A percentile compares a stretch with the other conserved stretches of the same genome.
Conservation (phyloP, 2,329 filamentous ascomycete genomes). For the Taxawa tesnikishii region DNA sequence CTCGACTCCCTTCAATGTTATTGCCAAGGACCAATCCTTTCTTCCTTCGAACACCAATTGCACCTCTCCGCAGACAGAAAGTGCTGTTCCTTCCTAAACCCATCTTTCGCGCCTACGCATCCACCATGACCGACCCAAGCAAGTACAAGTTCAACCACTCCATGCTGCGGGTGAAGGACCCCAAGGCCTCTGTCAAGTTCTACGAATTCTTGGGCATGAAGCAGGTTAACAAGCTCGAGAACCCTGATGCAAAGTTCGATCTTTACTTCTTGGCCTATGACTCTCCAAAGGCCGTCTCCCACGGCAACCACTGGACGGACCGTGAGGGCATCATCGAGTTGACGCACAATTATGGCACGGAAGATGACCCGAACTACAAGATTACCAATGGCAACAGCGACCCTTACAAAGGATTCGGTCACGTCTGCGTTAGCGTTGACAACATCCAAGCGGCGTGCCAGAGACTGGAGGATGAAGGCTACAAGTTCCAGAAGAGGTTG, state of each 20-base stretch:
- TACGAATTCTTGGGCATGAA: slow-evolving; percentile 89
- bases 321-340: slow-evolving; percentile 73
- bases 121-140: slow-evolving; percentile 42
- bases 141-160: slow-evolving; percentile 55
- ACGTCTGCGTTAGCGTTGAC: slow-evolving; percentile 61
- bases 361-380: slow-evolving; percentile 68
- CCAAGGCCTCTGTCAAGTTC: slow-evolving; percentile 71
- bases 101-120: slow-evolving; percentile 5
- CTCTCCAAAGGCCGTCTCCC: slow-evolving; percentile 58
- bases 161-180: slow-evolving; percentile 69
- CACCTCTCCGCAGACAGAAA: background rate
- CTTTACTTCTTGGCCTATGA: slow-evolving; percentile 94
- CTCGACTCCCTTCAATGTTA: background rate
- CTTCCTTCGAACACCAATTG: background rate
- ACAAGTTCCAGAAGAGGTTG: slow-evolving; percentile 91
- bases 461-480: slow-evolving; percentile 79
- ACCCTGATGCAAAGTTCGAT: slow-evolving; percentile 83
- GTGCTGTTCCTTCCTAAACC: background rate
- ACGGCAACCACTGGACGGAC: slow-evolving; percentile 63
- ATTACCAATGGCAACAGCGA: slow-evolving; percentile 86
- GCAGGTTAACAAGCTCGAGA: slow-evolving; percentile 65
- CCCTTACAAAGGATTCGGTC: slow-evolving; percentile 69
- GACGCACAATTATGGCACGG: slow-evolving; percentile 76
- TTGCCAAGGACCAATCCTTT: background rate
- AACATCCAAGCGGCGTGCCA: slow-evolving; percentile 78